Evolutionary conservation across 2,329 filamentous ascomycete genomes (phyloP).

Genomic region (Gnomoniopsis sp.): DNA sequence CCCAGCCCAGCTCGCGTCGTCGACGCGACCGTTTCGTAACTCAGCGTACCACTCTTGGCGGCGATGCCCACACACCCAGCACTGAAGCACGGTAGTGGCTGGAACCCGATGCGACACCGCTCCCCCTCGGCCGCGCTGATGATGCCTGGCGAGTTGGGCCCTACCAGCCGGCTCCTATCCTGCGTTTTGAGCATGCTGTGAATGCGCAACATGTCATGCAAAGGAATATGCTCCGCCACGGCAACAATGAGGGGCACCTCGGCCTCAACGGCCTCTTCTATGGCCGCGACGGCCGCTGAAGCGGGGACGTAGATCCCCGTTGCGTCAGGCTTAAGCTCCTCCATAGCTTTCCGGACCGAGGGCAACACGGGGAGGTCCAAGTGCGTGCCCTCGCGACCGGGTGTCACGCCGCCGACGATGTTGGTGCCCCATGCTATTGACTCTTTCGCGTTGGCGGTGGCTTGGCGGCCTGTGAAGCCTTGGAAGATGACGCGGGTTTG

Average conservation of each 20-base stretch:
- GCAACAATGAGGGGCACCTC: slow-evolving; percentile 75
- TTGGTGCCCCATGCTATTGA: slow-evolving; percentile 76
- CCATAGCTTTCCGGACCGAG: slow-evolving; percentile 64
- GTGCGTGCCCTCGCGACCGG: slow-evolving; percentile 67
- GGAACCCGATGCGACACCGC: slow-evolving; percentile 70
- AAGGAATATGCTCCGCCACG: slow-evolving; percentile 75
- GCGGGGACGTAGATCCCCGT: slow-evolving; percentile 79
- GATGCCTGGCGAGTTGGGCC: slow-evolving; percentile 79
- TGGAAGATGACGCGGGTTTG: slow-evolving; percentile 19
- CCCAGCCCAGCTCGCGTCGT: slow-evolving; percentile 71
- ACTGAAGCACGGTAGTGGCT: slow-evolving; percentile 71
- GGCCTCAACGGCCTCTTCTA: slow-evolving; percentile 76
- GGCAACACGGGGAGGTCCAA: slow-evolving; percentile 70
- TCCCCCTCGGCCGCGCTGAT: slow-evolving; percentile 68
- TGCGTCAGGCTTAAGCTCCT: slow-evolving; percentile 69
- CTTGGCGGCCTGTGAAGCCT: slow-evolving; percentile 37
- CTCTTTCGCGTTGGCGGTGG: slow-evolving; percentile 73
- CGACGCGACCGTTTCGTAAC: slow-evolving; percentile 75
- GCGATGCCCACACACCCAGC: slow-evolving; percentile 70
- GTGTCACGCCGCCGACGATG: slow-evolving; percentile 75
- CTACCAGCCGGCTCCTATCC: slow-evolving; percentile 68
- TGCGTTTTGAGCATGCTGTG: slow-evolving; percentile 70
- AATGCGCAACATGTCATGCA: slow-evolving; percentile 71
- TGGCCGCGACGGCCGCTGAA: slow-evolving; percentile 67
- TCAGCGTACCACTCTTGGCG: slow-evolving; percentile 77